A percentile compares a stretch with the other conserved stretches of the same genome.
These are phyloP conservation scores for Sequoiadendron giganteum DNA, from an alignment of 75 land plant species.

Conservation along the genomic window DNA sequence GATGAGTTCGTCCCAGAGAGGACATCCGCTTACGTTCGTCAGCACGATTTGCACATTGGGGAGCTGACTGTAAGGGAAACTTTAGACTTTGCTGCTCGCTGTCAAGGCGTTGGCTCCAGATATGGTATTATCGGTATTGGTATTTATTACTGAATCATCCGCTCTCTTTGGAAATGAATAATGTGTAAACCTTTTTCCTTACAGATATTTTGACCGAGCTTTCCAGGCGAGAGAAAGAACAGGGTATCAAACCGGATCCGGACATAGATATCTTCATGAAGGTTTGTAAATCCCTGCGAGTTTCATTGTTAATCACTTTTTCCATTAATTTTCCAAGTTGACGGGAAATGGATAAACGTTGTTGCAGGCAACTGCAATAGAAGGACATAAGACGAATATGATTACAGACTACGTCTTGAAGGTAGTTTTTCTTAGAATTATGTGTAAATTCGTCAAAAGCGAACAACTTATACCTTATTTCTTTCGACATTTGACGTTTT, in stretches of 20 bases:
- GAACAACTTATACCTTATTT: too few species aligned
- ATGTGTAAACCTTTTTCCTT: neutral
- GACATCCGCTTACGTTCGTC: constrained; percentile 80
- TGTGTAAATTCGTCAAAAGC: too few species aligned
- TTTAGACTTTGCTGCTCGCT: constrained; percentile 70
- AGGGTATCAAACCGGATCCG: constrained; percentile 82
- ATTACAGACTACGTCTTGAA: constrained; percentile 1
- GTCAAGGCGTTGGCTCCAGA: constrained; percentile 80
- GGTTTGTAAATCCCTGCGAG: constrained; percentile 20
- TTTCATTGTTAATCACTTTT: neutral
- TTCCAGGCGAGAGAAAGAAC: constrained; percentile 71
- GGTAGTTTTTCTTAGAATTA: constrained; percentile 19
- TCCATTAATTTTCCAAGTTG: too few species aligned
- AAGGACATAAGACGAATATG: too few species aligned
- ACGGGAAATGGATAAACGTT: neutral
- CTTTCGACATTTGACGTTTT: too few species aligned
- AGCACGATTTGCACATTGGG: constrained; percentile 72
- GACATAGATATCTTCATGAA: constrained; percentile 90
- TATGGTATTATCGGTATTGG: constrained; percentile 41
- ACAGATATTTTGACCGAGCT: constrained; percentile 80
- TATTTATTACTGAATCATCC: neutral
- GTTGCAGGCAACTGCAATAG: constrained; percentile 7
- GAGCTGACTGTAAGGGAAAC: constrained; percentile 90
- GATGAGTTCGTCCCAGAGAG: constrained; percentile 74
- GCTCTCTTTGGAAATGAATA: neutral